These are phyloP conservation scores for Penicillium sp. DNA, from an alignment of 2,329 filamentous ascomycete species.

Conservation along the genomic window DNA sequence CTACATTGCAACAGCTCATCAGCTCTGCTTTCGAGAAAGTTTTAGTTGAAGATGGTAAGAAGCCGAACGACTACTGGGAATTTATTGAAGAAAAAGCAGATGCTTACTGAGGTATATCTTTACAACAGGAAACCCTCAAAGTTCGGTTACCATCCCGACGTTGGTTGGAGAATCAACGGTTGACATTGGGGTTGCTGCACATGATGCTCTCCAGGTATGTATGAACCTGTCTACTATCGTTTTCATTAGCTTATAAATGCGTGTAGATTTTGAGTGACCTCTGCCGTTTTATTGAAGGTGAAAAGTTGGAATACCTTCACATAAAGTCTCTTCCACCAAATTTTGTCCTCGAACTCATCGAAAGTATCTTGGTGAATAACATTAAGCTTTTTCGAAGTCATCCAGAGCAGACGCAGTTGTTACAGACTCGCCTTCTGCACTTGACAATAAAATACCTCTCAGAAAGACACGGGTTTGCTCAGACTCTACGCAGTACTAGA, in stretches of 20 bases:
- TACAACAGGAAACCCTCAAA: conserved; percentile 36
- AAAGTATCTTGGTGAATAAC: conserved; percentile 84
- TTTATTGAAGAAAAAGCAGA: not conserved
- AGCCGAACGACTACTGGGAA: not conserved
- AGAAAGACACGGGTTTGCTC: conserved; percentile 73
- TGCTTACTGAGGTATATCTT: not conserved
- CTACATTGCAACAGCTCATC: conserved; percentile 91
- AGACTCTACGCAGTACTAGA: conserved; percentile 75
- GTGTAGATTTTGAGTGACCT: conserved; percentile 78
- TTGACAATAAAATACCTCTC: conserved; percentile 74
- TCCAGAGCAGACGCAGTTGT: conserved; percentile 72
- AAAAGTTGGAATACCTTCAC: conserved; percentile 75
- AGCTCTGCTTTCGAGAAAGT: conserved; percentile 93
- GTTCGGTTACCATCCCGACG: conserved; percentile 57
- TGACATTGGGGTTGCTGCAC: conserved; percentile 67
- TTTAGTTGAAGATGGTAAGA: conserved; percentile 70
- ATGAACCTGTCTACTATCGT: not conserved
- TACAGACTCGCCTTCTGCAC: conserved; percentile 76
- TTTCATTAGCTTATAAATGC: conserved; percentile 14
- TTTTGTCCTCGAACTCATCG: conserved; percentile 86
- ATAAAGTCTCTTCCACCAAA: conserved; percentile 74
- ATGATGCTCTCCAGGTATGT: conserved; percentile 74
- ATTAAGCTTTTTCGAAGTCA: conserved; percentile 73
- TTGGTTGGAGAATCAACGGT: conserved; percentile 62
- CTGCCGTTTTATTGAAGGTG: conserved; percentile 79